Percentiles rank a stretch among this genome's conserved stretches.
Conservation (phyloP, 2,329 filamentous ascomycete genomes). For the Xylaria sp. region DNA sequence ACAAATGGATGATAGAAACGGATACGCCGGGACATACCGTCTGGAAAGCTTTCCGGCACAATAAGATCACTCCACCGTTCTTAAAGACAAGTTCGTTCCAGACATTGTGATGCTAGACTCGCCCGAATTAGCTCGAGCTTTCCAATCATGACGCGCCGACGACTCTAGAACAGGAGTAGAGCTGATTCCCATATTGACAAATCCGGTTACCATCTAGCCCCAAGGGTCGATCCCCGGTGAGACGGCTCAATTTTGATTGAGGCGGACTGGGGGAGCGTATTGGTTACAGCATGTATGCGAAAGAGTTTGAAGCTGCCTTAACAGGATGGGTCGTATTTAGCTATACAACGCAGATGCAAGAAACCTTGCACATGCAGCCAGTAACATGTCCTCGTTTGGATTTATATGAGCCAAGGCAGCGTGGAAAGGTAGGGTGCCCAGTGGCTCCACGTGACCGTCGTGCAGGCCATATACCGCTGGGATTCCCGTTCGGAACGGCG, state of each 20-base stretch:
- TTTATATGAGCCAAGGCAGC: constrained; percentile 19
- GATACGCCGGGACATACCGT: constrained; percentile 16
- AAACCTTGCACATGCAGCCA: constrained; percentile 32
- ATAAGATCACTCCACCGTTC: constrained; percentile 13
- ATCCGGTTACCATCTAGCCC: constrained; percentile 28
- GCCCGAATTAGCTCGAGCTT: constrained; percentile 14
- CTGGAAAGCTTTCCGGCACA: constrained; percentile 9
- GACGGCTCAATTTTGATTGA: constrained; percentile 30
- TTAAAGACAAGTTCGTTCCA: constrained; percentile 6
- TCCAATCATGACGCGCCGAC: constrained; percentile 15
- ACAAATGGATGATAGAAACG: constrained; percentile 9
- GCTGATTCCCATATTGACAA: constrained; percentile 28
- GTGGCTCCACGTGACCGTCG: constrained; percentile 27
- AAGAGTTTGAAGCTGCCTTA: constrained; percentile 17
- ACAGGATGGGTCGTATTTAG: constrained; percentile 18
- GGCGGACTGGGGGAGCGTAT: constrained; percentile 11
- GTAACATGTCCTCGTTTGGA: constrained; percentile 21
- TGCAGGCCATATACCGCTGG: constrained; percentile 16
- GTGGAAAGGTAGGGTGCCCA: constrained; percentile 23
- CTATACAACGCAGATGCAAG: constrained; percentile 26
- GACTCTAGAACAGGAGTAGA: constrained; percentile 15
- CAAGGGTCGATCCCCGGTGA: constrained; percentile 27
- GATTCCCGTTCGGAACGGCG: constrained; percentile 14
- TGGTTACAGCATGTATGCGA: constrained; percentile 18
- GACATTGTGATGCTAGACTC: constrained; percentile 20